Conservation (phyloP, 345 rosid genomes). For the Aegle marmelos region DNA sequence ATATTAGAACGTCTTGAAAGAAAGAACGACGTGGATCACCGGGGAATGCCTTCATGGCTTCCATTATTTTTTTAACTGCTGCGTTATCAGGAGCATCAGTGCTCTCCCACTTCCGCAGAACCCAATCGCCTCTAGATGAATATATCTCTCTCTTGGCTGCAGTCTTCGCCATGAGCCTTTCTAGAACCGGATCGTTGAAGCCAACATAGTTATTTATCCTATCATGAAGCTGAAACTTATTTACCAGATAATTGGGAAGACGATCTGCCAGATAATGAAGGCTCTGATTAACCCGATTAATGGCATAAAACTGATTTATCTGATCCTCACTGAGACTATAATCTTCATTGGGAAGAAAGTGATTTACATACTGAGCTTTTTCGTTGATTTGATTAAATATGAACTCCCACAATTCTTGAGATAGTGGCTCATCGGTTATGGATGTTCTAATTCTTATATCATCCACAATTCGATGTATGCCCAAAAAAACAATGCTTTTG, state of each 20-base stretch:
- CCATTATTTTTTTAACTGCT: no score
- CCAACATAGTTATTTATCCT: no score
- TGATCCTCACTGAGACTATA: no score
- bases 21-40: no score
- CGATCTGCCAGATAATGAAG: no score
- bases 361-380: not conserved
- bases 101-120: slow-evolving; percentile 25
- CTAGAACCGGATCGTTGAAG: no score
- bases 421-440: not conserved
- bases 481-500: not conserved
- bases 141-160: slow-evolving; percentile 29
- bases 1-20: slow-evolving; percentile 37
- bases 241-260: no score
- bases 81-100: slow-evolving; percentile 26
- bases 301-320: no score
- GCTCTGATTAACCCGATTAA: no score
- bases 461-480: not conserved
- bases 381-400: not conserved
- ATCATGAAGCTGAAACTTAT: no score
- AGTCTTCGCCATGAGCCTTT: not conserved
- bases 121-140: slow-evolving; percentile 58
- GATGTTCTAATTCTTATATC: not conserved
- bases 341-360: no score
- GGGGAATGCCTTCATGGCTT: no score
- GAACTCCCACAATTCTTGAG: not conserved